Conservation (phyloP, 257 asterid species). For the Solanum stenotomum region DNA sequence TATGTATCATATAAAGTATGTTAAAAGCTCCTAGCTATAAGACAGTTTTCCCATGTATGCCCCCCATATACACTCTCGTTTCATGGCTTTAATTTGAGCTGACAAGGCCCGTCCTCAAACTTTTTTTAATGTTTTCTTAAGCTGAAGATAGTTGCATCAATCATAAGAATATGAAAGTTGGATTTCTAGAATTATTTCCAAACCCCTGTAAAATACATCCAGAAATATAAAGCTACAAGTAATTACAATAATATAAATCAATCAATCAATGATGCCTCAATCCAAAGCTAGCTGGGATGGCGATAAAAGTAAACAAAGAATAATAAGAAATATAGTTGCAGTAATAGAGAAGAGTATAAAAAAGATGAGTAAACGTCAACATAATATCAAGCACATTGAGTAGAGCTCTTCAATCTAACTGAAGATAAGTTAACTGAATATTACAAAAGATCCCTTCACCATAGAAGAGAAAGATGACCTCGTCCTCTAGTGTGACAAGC, state of each 20-base stretch:
- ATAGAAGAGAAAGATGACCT: background rate
- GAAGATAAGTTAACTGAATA: background rate
- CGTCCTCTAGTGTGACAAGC: background rate
- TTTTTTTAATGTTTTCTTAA: background rate
- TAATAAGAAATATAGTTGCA: background rate
- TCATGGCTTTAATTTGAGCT: background rate
- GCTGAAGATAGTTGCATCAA: background rate
- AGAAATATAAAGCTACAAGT: background rate
- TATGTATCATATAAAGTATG: background rate
- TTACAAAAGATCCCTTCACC: background rate
- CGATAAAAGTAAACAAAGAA: background rate
- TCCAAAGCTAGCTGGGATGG: background rate
- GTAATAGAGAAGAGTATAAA: background rate
- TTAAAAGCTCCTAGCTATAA: background rate
- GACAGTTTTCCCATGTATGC: background rate
- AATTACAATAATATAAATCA: background rate
- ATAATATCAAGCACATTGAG: background rate
- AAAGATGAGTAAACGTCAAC: background rate
- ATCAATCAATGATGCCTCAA: background rate
- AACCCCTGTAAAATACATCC: background rate
- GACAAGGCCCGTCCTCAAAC: background rate
- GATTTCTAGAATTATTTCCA: background rate
- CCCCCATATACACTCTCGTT: background rate
- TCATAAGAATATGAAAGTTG: background rate
- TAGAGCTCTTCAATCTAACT: background rate